Evolutionary conservation across 2,329 filamentous ascomycete species (phyloP).

Genomic region (Phialophora tarda): DNA sequence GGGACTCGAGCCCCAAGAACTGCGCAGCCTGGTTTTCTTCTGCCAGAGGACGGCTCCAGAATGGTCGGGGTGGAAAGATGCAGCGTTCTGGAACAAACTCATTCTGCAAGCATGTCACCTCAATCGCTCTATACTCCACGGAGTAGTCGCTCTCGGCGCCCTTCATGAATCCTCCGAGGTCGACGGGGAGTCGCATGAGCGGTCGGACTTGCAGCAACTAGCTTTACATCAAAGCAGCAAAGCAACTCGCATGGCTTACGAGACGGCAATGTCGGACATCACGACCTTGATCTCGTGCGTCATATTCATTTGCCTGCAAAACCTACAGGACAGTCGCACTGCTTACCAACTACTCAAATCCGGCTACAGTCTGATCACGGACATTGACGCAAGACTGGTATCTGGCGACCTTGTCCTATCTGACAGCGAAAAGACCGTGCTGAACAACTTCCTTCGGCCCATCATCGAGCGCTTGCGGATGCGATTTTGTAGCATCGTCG

Average conservation of each 20-base stretch:
- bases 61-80: conserved; percentile 38
- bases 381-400: conserved; percentile 31
- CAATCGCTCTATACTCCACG: conserved; percentile 43
- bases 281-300: conserved; percentile 40
- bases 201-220: conserved; percentile 31
- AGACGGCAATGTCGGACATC: conserved; percentile 35
- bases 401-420: conserved; percentile 31
- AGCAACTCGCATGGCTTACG: conserved; percentile 33
- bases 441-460: conserved; percentile 36
- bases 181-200: conserved; percentile 31
- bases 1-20: conserved; percentile 31
- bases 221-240: conserved; percentile 36
- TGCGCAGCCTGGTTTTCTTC: conserved; percentile 37
- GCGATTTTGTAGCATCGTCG: conserved; percentile 38
- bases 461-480: conserved; percentile 38
- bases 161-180: conserved; percentile 41
- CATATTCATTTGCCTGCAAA: conserved; percentile 41
- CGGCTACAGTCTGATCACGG: conserved; percentile 34
- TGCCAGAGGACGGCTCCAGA: conserved; percentile 36
- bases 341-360: conserved; percentile 37
- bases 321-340: conserved; percentile 36
- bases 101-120: conserved; percentile 43
- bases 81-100: conserved; percentile 42
- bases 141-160: conserved; percentile 42
- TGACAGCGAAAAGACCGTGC: conserved; percentile 35